Evolutionary conservation across 2,329 filamentous ascomycete species (phyloP).

Genomic region (Tolypocladium capitatum): DNA sequence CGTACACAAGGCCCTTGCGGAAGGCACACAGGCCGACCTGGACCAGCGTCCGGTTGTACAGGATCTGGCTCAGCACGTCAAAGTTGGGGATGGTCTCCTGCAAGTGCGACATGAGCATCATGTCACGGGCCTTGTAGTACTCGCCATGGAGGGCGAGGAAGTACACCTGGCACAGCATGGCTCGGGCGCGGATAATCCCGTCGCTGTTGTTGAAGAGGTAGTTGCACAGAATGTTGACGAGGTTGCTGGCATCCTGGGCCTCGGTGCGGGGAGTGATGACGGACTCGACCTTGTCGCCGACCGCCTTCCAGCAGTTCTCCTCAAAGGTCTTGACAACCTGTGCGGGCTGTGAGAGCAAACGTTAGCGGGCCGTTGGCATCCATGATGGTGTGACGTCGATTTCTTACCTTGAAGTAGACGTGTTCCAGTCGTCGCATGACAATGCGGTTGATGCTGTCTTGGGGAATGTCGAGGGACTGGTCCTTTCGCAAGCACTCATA

Average conservation of each 20-base stretch:
- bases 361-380: conserved; percentile 2
- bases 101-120: conserved; percentile 99
- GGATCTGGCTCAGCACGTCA: conserved; percentile 91
- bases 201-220: conserved; percentile 93
- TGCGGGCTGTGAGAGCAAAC: conserved; percentile 44
- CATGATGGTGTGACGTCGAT: background rate
- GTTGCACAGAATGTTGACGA: conserved; percentile 81
- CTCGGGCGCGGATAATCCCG: conserved; percentile 87
- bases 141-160: conserved; percentile 95
- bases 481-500: conserved; percentile 68
- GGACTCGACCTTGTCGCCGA: conserved; percentile 59
- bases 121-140: conserved; percentile 94
- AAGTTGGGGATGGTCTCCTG: conserved; percentile 96
- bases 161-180: conserved; percentile 98
- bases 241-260: conserved; percentile 53
- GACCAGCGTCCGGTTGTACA: conserved; percentile 95
- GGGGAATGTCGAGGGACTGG: conserved; percentile 55
- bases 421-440: conserved; percentile 92
- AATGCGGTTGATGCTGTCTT: conserved; percentile 84
- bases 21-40: conserved; percentile 98
- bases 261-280: conserved; percentile 62
- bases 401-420: conserved; percentile 84
- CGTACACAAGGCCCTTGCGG: conserved; percentile 91
- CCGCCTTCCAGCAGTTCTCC: conserved; percentile 80
- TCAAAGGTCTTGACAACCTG: conserved; percentile 90